phyloP scores from a whole-genome alignment of 805 yeast genomes.

The Yarrowia sp. region DNA sequence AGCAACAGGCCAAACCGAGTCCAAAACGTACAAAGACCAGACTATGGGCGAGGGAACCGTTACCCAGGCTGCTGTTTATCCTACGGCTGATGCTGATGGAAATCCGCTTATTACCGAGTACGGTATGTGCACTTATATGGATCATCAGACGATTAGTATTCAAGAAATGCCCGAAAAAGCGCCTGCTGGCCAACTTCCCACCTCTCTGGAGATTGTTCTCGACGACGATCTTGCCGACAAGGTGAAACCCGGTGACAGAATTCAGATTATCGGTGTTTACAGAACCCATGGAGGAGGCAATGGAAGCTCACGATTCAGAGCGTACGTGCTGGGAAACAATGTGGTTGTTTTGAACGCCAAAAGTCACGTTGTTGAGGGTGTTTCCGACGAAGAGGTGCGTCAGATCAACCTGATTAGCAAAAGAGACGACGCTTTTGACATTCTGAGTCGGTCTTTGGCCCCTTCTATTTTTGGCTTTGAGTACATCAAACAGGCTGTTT shows the following conservation, averaged over 20 bases:
- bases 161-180: constrained; percentile 98
- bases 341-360: constrained; percentile 84
- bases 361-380: constrained; percentile 56
- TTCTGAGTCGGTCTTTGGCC: constrained; percentile 81
- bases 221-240: constrained; percentile 92
- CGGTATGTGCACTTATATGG: constrained; percentile 87
- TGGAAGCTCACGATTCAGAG: constrained; percentile 65
- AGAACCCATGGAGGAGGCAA: constrained; percentile 79
- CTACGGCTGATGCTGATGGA: constrained; percentile 90
- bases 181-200: constrained; percentile 95
- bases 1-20: constrained; percentile 74
- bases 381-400: constrained; percentile 79
- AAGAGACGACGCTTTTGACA: constrained; percentile 67
- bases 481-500: constrained; percentile 82
- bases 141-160: constrained; percentile 87
- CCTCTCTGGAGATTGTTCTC: constrained; percentile 85
- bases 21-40: constrained; percentile 88
- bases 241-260: constrained; percentile 94
- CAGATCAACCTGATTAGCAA: constrained; percentile 77
- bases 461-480: constrained; percentile 96
- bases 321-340: constrained; percentile 84
- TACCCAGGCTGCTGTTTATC: constrained; percentile 79
- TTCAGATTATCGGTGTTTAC: constrained; percentile 90
- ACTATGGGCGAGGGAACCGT: constrained; percentile 86
- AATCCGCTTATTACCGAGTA: constrained; percentile 85